Percentiles rank a stretch among this genome's conserved stretches.
Evolutionary conservation across 768 basidiomycete genomes (phyloP).

Genomic region (Calocybe gangraenosa): DNA sequence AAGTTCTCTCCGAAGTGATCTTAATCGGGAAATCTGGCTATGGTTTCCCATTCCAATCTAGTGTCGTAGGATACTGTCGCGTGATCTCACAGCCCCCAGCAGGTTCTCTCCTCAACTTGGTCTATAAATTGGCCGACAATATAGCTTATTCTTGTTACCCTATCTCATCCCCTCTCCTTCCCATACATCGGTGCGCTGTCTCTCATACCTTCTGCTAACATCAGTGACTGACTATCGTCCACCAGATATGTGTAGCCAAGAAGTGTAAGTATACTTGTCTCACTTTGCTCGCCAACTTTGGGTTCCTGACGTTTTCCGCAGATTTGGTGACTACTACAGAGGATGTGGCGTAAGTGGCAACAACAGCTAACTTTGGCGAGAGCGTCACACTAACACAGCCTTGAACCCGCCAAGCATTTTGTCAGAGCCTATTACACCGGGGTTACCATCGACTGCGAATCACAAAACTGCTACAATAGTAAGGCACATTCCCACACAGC

Average conservation of each 20-base stretch:
- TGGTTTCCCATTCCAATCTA: conserved; percentile 14
- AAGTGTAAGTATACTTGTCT: conserved; percentile 47
- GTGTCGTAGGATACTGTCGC: conserved; percentile 21
- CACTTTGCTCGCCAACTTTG: conserved; percentile 1
- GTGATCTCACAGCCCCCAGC: conserved; percentile 26
- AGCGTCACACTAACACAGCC: conserved; percentile 4
- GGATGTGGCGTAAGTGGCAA: conserved; percentile 32
- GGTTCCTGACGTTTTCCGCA: conserved; percentile 17
- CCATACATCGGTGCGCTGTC: no score
- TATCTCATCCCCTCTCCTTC: conserved; percentile 9
- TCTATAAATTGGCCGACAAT: conserved; percentile 18
- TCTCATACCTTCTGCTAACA: background rate
- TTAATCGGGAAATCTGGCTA: conserved; percentile 14
- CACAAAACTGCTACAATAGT: conserved; percentile 49
- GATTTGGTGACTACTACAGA: conserved; percentile 41
- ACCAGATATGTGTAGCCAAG: conserved; percentile 53
- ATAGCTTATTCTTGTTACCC: conserved; percentile 17
- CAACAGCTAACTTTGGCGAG: conserved; percentile 12
- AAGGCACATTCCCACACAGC: conserved; percentile 57
- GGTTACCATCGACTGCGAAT: conserved; percentile 49
- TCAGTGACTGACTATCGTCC: conserved; percentile 6
- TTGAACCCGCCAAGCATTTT: conserved; percentile 46
- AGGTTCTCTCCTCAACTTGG: conserved; percentile 18
- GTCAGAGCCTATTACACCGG: conserved; percentile 62
- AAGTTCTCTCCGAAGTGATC: conserved; percentile 16